Evolutionary conservation across 2,329 filamentous ascomycete genomes (phyloP), one percentile per base, ranked within the genome.

Genomic region (Rutstroemia sp.): DNA sequence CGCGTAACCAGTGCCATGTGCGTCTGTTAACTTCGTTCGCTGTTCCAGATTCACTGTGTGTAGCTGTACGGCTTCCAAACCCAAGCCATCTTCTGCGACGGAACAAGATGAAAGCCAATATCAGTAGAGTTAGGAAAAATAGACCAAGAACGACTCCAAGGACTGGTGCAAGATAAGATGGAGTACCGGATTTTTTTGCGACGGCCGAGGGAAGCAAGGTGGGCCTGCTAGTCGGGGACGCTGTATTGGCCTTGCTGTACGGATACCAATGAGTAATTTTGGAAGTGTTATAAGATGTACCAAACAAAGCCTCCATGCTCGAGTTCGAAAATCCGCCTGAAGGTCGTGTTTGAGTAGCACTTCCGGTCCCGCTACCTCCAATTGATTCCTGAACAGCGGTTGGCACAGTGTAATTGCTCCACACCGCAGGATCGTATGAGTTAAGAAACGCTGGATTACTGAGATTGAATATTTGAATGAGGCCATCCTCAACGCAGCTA

Each of bases 381-480:
- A 88, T 79, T 27, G 81, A 77, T 16, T 74, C 74, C 58, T 82
- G 77, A 2, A 90, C 81, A 4, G 73, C 66, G 18, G 73, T 72
- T 1, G 86, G 86, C 0, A 90, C 86, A 2, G 76, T 75, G 67
- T 95, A 95, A n/a, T 79, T 71, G 23, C 76, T 76, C 68, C 80
- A 84, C 7, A 75, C 77, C 0, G 79, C 72, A 0, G 88, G 86
- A 42, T 84, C 81, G 68, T 92, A 95, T 2, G 77, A 76, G 21
- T 82, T 78, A 56, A 85, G 74, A 90, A 90, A 95, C 52, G 77
- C 66, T 1, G 84, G 77, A 38, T 79, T 81, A 9, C 82, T 87
- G 52, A 91, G 74, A 66, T 95, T 91, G 72, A 90, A 92, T 25
- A 90, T 78, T 47, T 82, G 75, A 38, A 88, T 70, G 79, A 73